Evolutionary conservation across 2,329 filamentous ascomycete species (phyloP), one percentile per base, ranked within the genome.

Genomic region (Aspergillus glaucus): DNA sequence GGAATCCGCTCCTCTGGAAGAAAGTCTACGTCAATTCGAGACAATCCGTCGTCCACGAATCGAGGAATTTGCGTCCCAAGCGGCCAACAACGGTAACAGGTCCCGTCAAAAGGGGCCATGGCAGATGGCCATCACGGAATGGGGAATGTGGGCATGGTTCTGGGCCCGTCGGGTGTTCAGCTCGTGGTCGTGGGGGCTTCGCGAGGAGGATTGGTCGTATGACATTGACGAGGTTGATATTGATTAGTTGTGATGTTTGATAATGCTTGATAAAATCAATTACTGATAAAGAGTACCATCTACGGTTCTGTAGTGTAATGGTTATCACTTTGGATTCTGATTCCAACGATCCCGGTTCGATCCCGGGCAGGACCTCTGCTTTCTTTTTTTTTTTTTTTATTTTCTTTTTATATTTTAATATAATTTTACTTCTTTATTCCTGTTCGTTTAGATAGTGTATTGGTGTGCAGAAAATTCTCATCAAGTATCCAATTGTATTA

Each of bases 31-130:
- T 46, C 21, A 48, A 15, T 66, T 57, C 42, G 63, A 67, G 7
- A 43, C 53, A 7, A 59, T 64, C 45, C 60, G 66, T 40, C 56
- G 63, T 41, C 65, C 64, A 3, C 57, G 67, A 4, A 49, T 68
- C 14, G 46, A 56, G n/a, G 54, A 59, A 41, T 59, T 67, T 7
- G 37, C 37, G 19, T 3, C 15, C 10, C 17, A 21, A 8, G 37
- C 37, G 37, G 37, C 37, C 15, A 40, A 21, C 6, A 40, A 40
- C 12, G 37, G 37, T 12, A 17, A 21, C 8, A 17, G 37, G 17
- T 9, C 37, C 10, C 17, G 37, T 19, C 37, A 15, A 17, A 54
- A 51, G 4, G 52, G 59, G 1, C 48, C 58, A 0, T 62, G 55
- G 57, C 62, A 67, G 46, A 32, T 53, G 6, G 47, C 43, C 6